phyloP scores from a whole-genome alignment of 495 filamentous ascomycete genomes.

The Chaetomium fimeti region DNA sequence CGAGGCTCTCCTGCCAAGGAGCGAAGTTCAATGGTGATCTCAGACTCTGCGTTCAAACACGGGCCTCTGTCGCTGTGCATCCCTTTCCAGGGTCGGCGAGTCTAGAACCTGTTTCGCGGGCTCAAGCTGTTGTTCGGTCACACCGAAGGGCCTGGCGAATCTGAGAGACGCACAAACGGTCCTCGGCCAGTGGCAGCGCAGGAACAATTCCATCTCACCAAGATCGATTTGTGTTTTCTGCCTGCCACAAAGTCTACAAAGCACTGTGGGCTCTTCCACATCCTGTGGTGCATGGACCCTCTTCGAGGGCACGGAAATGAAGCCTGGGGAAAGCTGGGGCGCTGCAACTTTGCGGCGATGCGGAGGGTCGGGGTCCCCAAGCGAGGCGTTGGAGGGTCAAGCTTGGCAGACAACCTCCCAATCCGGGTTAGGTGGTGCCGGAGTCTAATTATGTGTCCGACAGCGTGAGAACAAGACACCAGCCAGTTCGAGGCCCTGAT shows the following conservation, averaged over 20 bases:
- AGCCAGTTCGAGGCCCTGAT: not conserved
- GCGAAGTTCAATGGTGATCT: conserved; percentile 1
- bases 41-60: not conserved
- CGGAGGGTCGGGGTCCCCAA: not conserved
- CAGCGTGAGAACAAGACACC: not conserved
- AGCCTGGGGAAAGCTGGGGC: conserved; percentile 8
- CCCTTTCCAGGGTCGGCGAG: not conserved
- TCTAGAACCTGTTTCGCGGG: not conserved
- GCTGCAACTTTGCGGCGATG: conserved; percentile 2
- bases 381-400: not conserved
- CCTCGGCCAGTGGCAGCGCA: not conserved
- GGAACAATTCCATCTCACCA: not conserved
- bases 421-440: conserved; percentile 1
- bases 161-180: not conserved
- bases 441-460: conserved; percentile 17
- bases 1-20: not conserved
- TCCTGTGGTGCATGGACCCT: not conserved
- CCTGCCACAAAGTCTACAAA: too few species aligned
- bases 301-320: not conserved
- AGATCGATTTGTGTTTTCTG: not conserved
- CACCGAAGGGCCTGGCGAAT: not conserved
- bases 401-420: not conserved
- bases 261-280: not conserved
- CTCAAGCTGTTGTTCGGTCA: not conserved
- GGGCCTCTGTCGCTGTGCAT: not conserved